Conservation (phyloP, 306 rosid species). For the Carpinus fangiana region DNA sequence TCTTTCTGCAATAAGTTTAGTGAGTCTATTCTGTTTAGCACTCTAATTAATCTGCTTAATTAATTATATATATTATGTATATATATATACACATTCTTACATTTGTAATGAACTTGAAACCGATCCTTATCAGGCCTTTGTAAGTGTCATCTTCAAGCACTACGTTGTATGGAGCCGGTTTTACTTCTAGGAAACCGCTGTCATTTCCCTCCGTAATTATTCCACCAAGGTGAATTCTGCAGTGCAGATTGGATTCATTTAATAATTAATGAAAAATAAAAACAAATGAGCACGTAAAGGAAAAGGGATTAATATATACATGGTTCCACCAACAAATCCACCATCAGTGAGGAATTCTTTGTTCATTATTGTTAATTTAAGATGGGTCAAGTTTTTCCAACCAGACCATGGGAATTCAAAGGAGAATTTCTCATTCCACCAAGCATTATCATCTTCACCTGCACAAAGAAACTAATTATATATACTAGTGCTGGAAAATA, state of each 20-base stretch:
- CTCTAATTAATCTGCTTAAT: not conserved
- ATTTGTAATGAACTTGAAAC: conserved; percentile 56
- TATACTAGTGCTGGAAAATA: not conserved
- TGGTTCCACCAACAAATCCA: conserved; percentile 78
- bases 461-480: conserved; percentile 16
- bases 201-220: conserved; percentile 65
- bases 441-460: conserved; percentile 57
- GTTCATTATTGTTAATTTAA: conserved; percentile 70
- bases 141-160: conserved; percentile 89
- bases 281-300: not conserved
- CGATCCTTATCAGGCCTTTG: conserved; percentile 74
- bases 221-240: conserved; percentile 70
- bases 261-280: not conserved
- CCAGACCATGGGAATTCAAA: conserved; percentile 54
- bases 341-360: conserved; percentile 48
- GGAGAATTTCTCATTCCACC: conserved; percentile 81
- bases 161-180: conserved; percentile 79
- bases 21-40: conserved; percentile 3
- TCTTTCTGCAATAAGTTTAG: conserved; percentile 46
- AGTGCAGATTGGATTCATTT: not conserved
- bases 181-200: conserved; percentile 53
- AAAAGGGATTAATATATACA: conserved; percentile 26
- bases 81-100: conserved; percentile 24
- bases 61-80: not conserved
- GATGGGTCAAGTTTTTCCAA: conserved; percentile 51